Base-by-base conservation (phyloP, 2,329 filamentous ascomycete species). In the Botrytis aclada region DNA sequence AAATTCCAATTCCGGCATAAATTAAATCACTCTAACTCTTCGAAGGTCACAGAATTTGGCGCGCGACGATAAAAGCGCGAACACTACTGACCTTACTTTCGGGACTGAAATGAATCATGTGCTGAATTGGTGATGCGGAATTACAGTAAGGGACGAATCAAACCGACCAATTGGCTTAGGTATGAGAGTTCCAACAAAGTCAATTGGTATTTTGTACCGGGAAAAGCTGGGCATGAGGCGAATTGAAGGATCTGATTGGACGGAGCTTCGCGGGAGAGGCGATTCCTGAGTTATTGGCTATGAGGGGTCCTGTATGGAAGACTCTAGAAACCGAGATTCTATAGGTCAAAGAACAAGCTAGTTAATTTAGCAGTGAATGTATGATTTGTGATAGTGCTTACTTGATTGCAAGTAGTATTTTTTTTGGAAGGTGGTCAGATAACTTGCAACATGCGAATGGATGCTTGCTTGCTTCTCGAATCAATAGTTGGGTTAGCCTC, bases 91-190 rank as follows among this genome's bases (percentile, higher is more conserved):
- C 65, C 65, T 69, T 69, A 69, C 25, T 29, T 20, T 58, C 65
- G 65, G 65, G 47, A 56, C 47, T 56, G 34, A 56, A 69, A 41
- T 56, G 37, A 69, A 69, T 69, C 65, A 69, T 69, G 65, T 69
- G 65, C 32, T 69, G 34, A 58, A 69, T 41, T 41, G 65, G 51
- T 43, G 47, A 69, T 69, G 65, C 65, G 65, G 65, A 56, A 56
- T 69, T 12, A 25, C 34, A 56, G 65, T 58, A 69, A 69, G 65
- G 47, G 65, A 41, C 65, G 39, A 37, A 18, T 58, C 18, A 43
- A 56, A 29, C 37, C 14, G 16, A 12, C 47, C 65, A 56, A 69
- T 69, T 41, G 65, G 47, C 39, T 25, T 5, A 25, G 7, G 5
- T 56, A 32, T 56, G 16, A 22, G 25, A 16, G 37, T 10, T 69